phyloP scores from a whole-genome alignment of 129 eudicot genomes.

The Chrysanthemum lavandulifolium region DNA sequence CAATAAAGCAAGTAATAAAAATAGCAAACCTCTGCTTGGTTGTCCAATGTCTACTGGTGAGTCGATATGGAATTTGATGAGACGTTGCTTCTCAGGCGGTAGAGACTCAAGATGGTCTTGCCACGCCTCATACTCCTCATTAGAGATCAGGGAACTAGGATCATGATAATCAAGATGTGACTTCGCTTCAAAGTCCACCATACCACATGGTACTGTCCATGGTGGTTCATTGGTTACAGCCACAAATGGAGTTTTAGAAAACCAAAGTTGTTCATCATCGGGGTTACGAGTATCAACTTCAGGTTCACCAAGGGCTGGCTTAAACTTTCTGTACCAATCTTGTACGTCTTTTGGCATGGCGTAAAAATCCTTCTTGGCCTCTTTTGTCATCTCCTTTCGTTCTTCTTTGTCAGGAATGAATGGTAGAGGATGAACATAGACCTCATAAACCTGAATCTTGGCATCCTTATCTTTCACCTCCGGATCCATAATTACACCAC shows the following conservation, averaged over 20 bases:
- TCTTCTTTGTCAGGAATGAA: not conserved
- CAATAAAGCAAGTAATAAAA: too few species aligned
- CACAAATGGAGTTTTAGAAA: not conserved
- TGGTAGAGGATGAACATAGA: not conserved
- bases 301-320: not conserved
- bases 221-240: not conserved
- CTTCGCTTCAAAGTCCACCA: not conserved
- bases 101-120: not conserved
- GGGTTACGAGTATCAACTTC: not conserved
- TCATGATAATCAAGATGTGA: not conserved
- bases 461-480: not conserved
- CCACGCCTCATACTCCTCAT: not conserved
- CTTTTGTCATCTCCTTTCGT: not conserved
- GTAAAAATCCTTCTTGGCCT: not conserved
- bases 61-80: not conserved
- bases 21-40: not conserved
- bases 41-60: not conserved
- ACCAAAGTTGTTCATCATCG: not conserved
- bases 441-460: not conserved
- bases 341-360: not conserved
- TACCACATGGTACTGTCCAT: not conserved
- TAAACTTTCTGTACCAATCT: not conserved
- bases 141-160: not conserved
- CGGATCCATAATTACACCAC: not conserved
- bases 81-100: not conserved